phyloP scores from a whole-genome alignment of 768 basidiomycete species.

The Suillus paluster region DNA sequence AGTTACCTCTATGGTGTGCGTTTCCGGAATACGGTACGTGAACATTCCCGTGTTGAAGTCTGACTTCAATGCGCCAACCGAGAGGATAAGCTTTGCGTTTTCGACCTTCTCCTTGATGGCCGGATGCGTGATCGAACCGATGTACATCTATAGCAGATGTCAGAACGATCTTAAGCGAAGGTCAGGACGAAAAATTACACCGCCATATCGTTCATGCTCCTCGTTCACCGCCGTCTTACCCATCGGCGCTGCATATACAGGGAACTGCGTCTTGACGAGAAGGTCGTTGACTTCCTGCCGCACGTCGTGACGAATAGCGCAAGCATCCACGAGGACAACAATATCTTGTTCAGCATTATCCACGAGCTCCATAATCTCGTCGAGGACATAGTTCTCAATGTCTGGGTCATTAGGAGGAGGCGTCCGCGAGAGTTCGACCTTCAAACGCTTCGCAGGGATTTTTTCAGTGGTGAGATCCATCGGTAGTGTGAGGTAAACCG shows the following conservation, averaged over 20 bases:
- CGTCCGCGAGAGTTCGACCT: conserved; percentile 55
- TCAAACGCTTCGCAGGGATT: conserved; percentile 67
- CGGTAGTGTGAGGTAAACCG: conserved; percentile 87
- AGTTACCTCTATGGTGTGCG: conserved; percentile 65
- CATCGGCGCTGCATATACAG: conserved; percentile 79
- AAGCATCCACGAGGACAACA: conserved; percentile 82
- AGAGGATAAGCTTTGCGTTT: conserved; percentile 72
- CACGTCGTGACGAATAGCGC: conserved; percentile 73
- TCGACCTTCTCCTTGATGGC: conserved; percentile 75
- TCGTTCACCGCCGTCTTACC: conserved; percentile 82
- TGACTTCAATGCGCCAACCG: conserved; percentile 68
- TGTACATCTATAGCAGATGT: conserved; percentile 59
- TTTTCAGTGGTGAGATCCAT: conserved; percentile 77
- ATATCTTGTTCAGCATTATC: conserved; percentile 63
- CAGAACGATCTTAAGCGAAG: conserved; percentile 8
- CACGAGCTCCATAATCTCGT: conserved; percentile 69
- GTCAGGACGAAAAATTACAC: conserved; percentile 50
- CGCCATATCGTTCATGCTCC: conserved; percentile 73
- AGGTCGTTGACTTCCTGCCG: conserved; percentile 66
- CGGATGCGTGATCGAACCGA: conserved; percentile 72
- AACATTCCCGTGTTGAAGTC: conserved; percentile 94
- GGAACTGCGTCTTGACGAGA: conserved; percentile 64
- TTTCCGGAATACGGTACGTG: conserved; percentile 68
- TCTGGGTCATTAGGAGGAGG: conserved; percentile 58
- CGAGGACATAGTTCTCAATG: conserved; percentile 70